Base-by-base conservation (phyloP, 2,329 filamentous ascomycete genomes). In the Simplicillium aogashimaense region DNA sequence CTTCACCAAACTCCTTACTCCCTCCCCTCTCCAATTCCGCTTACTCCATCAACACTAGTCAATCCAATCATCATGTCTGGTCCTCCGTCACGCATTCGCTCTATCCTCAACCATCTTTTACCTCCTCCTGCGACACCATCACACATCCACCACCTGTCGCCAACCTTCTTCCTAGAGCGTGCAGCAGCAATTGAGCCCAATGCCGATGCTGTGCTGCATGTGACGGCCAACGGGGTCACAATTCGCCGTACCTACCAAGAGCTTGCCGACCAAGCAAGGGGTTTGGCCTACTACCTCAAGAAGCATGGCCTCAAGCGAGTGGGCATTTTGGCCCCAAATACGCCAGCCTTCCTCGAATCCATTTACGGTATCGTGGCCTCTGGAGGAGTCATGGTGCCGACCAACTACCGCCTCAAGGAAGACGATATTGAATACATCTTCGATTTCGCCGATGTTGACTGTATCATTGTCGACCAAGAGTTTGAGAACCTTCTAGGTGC, bases 351-450 rank as follows among this genome's bases (percentile, higher is more conserved):
- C 53, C 69, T 98, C 20, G 90, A 97, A 63, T 76, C 80, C 7
- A 86, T 95, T 45, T 98, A 86, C 55, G 92, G 85, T 2, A 83
- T 95, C 50, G 81, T 81, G 1, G 89, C 85, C 1, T 85, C 85
- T 1, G 87, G 87, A 1, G 85, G 72, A 7, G 76, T 94, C 17
- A 78, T 88, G 45, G 83, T 95, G 39, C 73, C 74, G 2, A 73
- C 61, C 20, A 78, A 78, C 52, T 74, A 74, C 51, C 57, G 70
- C 45, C 66, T 95, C 35, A 92, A 92, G 58, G 68, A 75, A 29
- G 86, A 89, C 45, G 92, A 98, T 53, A 82, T 98, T 43, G 69
- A 75, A 15, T 98, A 97, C 60, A 94, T 97, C 45, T 86, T 98
- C 53, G 76, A 81, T 32, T 90, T 89, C 63, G 78, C 83, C 7